These are phyloP conservation scores for Claviceps paspali DNA, from an alignment of 2,329 filamentous ascomycete genomes.

Conservation along the genomic window DNA sequence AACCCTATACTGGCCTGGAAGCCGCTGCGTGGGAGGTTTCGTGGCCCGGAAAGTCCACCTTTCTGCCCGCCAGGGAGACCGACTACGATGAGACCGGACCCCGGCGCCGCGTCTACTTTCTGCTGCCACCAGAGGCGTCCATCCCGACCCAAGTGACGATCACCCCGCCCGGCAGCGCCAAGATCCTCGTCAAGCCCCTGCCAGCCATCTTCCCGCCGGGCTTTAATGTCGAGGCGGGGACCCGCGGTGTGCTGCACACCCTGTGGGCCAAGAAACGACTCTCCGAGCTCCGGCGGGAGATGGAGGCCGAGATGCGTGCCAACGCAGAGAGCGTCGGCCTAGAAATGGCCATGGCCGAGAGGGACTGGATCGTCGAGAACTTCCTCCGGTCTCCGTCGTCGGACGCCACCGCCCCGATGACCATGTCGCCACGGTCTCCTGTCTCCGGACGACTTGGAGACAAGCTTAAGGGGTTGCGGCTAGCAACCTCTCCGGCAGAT, in stretches of 20 bases:
- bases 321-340: conserved; percentile 73
- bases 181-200: conserved; percentile 56
- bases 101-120: conserved; percentile 58
- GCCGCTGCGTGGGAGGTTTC: conserved; percentile 53
- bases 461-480: conserved; percentile 63
- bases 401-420: conserved; percentile 8
- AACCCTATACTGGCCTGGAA: conserved; percentile 6
- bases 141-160: conserved; percentile 62
- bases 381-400: conserved; percentile 31
- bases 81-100: conserved; percentile 18
- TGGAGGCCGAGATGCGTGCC: conserved; percentile 52
- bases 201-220: conserved; percentile 76
- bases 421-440: conserved; percentile 42
- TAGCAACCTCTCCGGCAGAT: conserved; percentile 58
- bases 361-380: conserved; percentile 70
- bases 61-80: conserved; percentile 43
- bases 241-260: conserved; percentile 73
- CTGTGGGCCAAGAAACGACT: conserved; percentile 80
- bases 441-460: conserved; percentile 50
- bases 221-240: conserved; percentile 54
- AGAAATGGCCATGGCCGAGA: conserved; percentile 71
- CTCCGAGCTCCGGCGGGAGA: conserved; percentile 60
- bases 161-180: conserved; percentile 23
- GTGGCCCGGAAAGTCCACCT: conserved; percentile 67
- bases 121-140: conserved; percentile 56